phyloP scores from a whole-genome alignment of 768 basidiomycete genomes.

The Russula vinacea region DNA sequence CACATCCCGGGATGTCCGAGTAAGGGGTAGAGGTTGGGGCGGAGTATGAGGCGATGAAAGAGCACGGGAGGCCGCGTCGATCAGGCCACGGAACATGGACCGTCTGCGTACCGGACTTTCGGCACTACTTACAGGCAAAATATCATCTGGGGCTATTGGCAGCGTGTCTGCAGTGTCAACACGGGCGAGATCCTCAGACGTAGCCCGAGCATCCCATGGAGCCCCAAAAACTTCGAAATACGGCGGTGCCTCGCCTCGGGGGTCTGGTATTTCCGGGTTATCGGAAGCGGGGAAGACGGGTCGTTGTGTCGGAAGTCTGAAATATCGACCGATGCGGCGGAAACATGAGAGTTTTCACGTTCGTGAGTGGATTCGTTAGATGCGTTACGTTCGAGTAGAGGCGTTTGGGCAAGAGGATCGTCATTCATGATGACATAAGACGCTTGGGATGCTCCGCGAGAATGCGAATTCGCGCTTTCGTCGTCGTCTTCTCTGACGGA shows the following conservation, averaged over 20 bases:
- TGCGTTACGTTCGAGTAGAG: conserved; percentile 22
- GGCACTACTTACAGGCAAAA: not conserved
- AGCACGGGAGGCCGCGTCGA: conserved; percentile 27
- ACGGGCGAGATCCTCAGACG: conserved; percentile 18
- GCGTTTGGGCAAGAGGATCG: conserved; percentile 25
- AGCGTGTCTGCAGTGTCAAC: conserved; percentile 25
- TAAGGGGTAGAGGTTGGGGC: not conserved
- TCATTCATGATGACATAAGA: conserved; percentile 27
- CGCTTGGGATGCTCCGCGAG: conserved; percentile 20
- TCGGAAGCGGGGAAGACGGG: conserved; percentile 26
- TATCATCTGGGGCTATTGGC: conserved; percentile 21
- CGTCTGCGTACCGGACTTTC: conserved; percentile 33
- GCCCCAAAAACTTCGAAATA: conserved; percentile 56
- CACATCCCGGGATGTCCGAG: conserved; percentile 9
- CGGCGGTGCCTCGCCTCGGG: conserved; percentile 62
- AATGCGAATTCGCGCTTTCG: conserved; percentile 27
- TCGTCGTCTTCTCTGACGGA: conserved; percentile 32
- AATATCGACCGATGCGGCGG: conserved; percentile 28
- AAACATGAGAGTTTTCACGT: conserved; percentile 4
- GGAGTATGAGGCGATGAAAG: conserved; percentile 15
- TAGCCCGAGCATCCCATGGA: conserved; percentile 26
- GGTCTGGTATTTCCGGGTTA: conserved; percentile 36
- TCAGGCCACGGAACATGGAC: conserved; percentile 45
- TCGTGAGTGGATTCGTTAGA: conserved; percentile 23
- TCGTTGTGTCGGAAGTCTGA: conserved; percentile 10